Evolutionary conservation across 1,284 basidiomycete species (phyloP).

Genomic region (Fomitiporia mediterranea): DNA sequence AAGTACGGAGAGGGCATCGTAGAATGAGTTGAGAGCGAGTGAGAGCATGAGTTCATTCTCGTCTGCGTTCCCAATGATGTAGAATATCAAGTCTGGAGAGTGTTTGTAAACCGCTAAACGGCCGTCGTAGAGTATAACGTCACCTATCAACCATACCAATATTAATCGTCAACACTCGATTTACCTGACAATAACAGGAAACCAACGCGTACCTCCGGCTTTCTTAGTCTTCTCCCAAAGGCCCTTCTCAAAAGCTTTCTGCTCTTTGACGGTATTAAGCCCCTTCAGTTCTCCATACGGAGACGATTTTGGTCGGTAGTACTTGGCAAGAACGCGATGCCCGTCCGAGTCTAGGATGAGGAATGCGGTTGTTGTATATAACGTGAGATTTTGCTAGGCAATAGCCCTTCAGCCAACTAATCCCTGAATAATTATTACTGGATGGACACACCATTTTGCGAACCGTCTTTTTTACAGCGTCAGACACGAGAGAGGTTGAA

Average conservation of each 20-base stretch:
- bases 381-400: slow-evolving; percentile 65
- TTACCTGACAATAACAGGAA: not conserved
- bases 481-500: too few relatives aligned
- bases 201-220: slow-evolving; percentile 65
- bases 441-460: slow-evolving; percentile 8
- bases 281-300: slow-evolving; percentile 60
- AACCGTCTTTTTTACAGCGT: too few relatives aligned
- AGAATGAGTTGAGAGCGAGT: slow-evolving; percentile 76
- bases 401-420: not conserved
- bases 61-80: slow-evolving; percentile 83
- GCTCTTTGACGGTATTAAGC: slow-evolving; percentile 81
- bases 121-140: slow-evolving; percentile 91
- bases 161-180: too few relatives aligned
- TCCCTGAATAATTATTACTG: not conserved
- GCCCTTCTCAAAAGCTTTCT: slow-evolving; percentile 92
- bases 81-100: slow-evolving; percentile 92
- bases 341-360: slow-evolving; percentile 93
- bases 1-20: slow-evolving; percentile 82
- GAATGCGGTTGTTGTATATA: slow-evolving; percentile 85
- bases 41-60: slow-evolving; percentile 99
- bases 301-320: slow-evolving; percentile 79
- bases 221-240: slow-evolving; percentile 95
- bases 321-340: slow-evolving; percentile 92
- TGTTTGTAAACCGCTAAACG: slow-evolving; percentile 93
- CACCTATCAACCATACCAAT: slow-evolving; percentile 48